phyloP scores from a whole-genome alignment of 768 basidiomycete genomes.

The Termitomyces sp. region DNA sequence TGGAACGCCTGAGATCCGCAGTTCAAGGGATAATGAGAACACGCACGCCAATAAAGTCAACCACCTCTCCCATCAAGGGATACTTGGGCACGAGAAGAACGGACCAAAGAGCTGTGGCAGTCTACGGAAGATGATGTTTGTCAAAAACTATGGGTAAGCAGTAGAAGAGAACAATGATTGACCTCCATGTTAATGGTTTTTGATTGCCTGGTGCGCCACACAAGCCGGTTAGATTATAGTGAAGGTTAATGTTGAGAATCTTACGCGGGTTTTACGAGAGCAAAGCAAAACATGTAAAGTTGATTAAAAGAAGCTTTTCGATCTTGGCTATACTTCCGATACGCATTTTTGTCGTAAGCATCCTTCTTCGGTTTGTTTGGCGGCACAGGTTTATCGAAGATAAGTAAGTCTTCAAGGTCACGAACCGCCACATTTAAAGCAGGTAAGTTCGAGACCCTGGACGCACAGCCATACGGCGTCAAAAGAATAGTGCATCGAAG shows the following conservation, averaged over 20 bases:
- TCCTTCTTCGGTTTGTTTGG: conserved; percentile 42
- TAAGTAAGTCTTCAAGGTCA: conserved; percentile 66
- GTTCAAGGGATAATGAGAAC: conserved; percentile 3
- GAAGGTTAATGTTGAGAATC: conserved; percentile 25
- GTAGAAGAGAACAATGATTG: conserved; percentile 13
- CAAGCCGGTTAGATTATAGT: neutral
- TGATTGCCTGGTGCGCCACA: conserved; percentile 45
- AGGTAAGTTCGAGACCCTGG: conserved; percentile 43
- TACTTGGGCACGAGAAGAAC: conserved; percentile 69
- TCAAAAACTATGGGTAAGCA: neutral
- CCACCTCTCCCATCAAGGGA: conserved; percentile 61
- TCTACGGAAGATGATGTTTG: conserved; percentile 36
- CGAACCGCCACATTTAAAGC: conserved; percentile 48
- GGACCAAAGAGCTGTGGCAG: conserved; percentile 73
- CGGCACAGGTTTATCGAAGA: conserved; percentile 44
- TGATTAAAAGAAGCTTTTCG: conserved; percentile 54
- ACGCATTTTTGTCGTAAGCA: conserved; percentile 54
- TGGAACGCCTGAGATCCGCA: conserved; percentile 21
- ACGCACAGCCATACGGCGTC: neutral
- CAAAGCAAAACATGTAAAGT: conserved; percentile 72
- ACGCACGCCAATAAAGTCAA: conserved; percentile 64
- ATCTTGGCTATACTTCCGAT: conserved; percentile 49
- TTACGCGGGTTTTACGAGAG: conserved; percentile 69
- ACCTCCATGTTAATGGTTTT: conserved; percentile 85
- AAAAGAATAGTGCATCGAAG: neutral